Conservation (phyloP, 805 yeast species). For the Candida fluviatilis region DNA sequence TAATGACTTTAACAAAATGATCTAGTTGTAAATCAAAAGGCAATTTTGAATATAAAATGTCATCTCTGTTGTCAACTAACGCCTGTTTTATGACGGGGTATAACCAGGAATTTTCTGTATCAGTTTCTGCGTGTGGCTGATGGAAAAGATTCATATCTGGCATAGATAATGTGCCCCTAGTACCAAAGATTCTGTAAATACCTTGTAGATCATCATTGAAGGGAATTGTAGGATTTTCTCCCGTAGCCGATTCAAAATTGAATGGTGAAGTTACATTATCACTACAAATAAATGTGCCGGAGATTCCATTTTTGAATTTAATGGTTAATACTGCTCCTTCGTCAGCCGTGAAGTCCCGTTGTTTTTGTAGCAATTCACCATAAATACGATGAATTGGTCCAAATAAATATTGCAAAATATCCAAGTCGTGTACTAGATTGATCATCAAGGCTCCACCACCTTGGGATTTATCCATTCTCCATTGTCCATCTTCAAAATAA, state of each 20-base stretch:
- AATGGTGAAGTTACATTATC: constrained; percentile 37
- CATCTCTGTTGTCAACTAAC: constrained; percentile 12
- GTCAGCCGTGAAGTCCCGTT: constrained; percentile 28
- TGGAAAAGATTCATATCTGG: constrained; percentile 35
- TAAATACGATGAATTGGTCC: constrained; percentile 35
- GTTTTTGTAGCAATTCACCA: constrained; percentile 31
- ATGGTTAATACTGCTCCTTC: constrained; percentile 36
- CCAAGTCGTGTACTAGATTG: constrained; percentile 37
- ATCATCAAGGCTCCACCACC: constrained; percentile 38
- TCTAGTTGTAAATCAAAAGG: constrained; percentile 37
- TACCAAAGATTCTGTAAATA: constrained; percentile 34
- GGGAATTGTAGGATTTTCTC: constrained; percentile 37
- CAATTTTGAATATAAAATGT: constrained; percentile 10
- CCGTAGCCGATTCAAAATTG: constrained; percentile 36
- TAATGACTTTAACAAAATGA: constrained; percentile 34
- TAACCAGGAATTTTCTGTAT: constrained; percentile 19
- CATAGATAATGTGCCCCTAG: constrained; percentile 34
- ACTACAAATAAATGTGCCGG: constrained; percentile 35
- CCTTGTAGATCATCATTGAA: constrained; percentile 25
- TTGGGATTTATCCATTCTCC: constrained; percentile 23
- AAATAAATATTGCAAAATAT: constrained; percentile 31
- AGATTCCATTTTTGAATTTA: constrained; percentile 26
- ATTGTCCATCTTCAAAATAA: constrained; percentile 28
- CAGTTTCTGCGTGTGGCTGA: constrained; percentile 12
- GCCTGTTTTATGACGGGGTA: constrained; percentile 15